These are phyloP conservation scores for Kwoniella sp. DNA, from an alignment of 768 basidiomycete species.

Conservation along the genomic window DNA sequence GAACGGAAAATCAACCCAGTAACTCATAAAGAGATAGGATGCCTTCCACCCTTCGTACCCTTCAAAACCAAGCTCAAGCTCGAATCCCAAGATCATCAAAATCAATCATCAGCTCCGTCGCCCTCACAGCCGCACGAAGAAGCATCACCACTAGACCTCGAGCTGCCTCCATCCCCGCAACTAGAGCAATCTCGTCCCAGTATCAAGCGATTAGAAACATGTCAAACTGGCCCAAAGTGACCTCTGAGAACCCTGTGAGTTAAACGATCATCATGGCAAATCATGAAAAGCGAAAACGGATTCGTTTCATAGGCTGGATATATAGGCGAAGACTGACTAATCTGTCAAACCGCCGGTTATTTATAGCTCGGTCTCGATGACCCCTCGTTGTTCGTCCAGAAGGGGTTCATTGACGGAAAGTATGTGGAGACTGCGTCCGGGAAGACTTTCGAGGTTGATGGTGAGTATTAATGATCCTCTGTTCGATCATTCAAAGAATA, in stretches of 20 bases:
- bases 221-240: slow-evolving; percentile 50
- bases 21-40: too few relatives aligned
- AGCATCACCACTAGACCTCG: not conserved
- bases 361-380: slow-evolving; percentile 67
- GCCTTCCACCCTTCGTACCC: not conserved
- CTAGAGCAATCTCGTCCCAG: not conserved
- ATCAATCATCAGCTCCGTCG: not conserved
- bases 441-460: slow-evolving; percentile 71
- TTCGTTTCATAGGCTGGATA: too few relatives aligned
- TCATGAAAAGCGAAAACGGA: too few relatives aligned
- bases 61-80: not conserved
- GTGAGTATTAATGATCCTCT: slow-evolving; percentile 59
- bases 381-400: slow-evolving; percentile 68
- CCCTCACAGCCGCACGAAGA: slow-evolving; percentile 2
- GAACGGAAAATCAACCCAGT: too few relatives aligned
- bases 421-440: slow-evolving; percentile 80
- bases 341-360: too few relatives aligned
- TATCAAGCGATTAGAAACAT: slow-evolving; percentile 12
- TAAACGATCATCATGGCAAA: too few relatives aligned
- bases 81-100: not conserved
- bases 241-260: slow-evolving; percentile 49
- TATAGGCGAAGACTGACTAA: too few relatives aligned
- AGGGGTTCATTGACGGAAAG: slow-evolving; percentile 79
- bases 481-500: not conserved
- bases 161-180: not conserved